These are phyloP conservation scores for Ustilaginoidea virens DNA, from an alignment of 2,329 filamentous ascomycete species.

Conservation along the genomic window DNA sequence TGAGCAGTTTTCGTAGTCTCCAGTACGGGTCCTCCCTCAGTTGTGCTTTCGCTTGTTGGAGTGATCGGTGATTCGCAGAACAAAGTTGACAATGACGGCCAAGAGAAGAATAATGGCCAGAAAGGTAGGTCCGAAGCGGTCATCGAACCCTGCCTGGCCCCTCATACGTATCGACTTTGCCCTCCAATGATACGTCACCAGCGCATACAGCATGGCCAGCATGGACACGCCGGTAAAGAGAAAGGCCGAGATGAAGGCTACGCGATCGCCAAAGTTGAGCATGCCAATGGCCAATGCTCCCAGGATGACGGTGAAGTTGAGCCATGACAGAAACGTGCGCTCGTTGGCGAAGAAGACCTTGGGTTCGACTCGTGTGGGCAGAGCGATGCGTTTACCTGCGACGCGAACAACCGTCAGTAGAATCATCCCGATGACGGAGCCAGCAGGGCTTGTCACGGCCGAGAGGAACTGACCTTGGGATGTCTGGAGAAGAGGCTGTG, in stretches of 20 bases:
- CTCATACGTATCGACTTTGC: slow-evolving; percentile 82
- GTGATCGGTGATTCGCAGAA: slow-evolving; percentile 49
- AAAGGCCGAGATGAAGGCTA: slow-evolving; percentile 86
- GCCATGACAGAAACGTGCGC: slow-evolving; percentile 96
- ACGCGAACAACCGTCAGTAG: not conserved
- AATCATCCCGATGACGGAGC: too few species aligned
- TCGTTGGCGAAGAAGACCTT: slow-evolving; percentile 99
- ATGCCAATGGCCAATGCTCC: slow-evolving; percentile 93
- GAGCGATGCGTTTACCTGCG: slow-evolving; percentile 90
- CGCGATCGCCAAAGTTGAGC: slow-evolving; percentile 91
- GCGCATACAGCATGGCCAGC: slow-evolving; percentile 86
- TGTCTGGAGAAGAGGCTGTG: slow-evolving; percentile 88
- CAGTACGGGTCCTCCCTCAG: slow-evolving; percentile 3
- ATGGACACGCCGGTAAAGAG: slow-evolving; percentile 92
- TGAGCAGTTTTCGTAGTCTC: too few species aligned
- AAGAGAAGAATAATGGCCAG: slow-evolving; percentile 72
- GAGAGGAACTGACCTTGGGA: slow-evolving; percentile 88
- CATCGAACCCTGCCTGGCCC: slow-evolving; percentile 91
- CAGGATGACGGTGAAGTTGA: slow-evolving; percentile 98
- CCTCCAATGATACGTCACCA: slow-evolving; percentile 93
- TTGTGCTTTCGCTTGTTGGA: slow-evolving; percentile 22
- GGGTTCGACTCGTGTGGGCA: slow-evolving; percentile 93
- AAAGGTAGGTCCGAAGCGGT: slow-evolving; percentile 85
- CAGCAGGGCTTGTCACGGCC: too few species aligned
- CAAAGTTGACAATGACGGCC: slow-evolving; percentile 93